Percentiles rank a stretch among this genome's conserved stretches.
Evolutionary conservation across 495 filamentous ascomycete species (phyloP).

Genomic region (Penicillium lagena): DNA sequence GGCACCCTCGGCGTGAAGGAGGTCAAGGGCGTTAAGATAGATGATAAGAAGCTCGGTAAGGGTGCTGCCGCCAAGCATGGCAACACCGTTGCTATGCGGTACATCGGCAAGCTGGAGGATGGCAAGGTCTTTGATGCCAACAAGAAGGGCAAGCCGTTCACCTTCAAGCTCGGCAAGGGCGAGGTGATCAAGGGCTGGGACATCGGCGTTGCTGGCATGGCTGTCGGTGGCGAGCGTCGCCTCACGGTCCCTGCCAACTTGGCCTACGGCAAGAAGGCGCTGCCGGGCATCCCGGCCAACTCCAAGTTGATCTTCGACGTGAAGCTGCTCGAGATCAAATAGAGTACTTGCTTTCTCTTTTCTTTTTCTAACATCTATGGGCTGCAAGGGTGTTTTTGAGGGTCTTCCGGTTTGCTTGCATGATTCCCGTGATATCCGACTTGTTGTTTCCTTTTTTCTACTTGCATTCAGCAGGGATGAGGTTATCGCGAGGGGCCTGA

Average conservation of each 20-base stretch:
- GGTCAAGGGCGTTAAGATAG: slow-evolving; percentile 81
- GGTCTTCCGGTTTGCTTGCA: slow-evolving; percentile 24
- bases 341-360: slow-evolving; percentile 15
- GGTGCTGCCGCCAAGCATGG: slow-evolving; percentile 79
- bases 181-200: slow-evolving; percentile 99
- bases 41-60: slow-evolving; percentile 87
- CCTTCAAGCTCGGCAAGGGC: slow-evolving; percentile 85
- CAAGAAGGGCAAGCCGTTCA: slow-evolving; percentile 96
- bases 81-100: slow-evolving; percentile 83
- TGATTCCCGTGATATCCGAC: slow-evolving; percentile 39
- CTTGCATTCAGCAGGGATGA: slow-evolving; percentile 29
- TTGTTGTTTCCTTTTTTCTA: slow-evolving; percentile 31
- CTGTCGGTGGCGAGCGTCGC: slow-evolving; percentile 85
- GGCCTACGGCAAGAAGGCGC: slow-evolving; percentile 76
- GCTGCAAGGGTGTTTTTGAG: slow-evolving; percentile 28
- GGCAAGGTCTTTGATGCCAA: slow-evolving; percentile 95
- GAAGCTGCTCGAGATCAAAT: slow-evolving; percentile 71
- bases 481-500: slow-evolving; percentile 24
- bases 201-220: slow-evolving; percentile 86
- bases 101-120: slow-evolving; percentile 91
- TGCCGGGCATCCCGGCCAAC: slow-evolving; percentile 82
- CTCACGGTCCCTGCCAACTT: slow-evolving; percentile 78
- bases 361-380: slow-evolving; percentile 13
- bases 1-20: slow-evolving; percentile 63
- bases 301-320: slow-evolving; percentile 88